Percentiles rank a stretch among this genome's conserved stretches.
Evolutionary conservation across 768 basidiomycete species (phyloP).

Genomic region (Hypholoma sublateritium): DNA sequence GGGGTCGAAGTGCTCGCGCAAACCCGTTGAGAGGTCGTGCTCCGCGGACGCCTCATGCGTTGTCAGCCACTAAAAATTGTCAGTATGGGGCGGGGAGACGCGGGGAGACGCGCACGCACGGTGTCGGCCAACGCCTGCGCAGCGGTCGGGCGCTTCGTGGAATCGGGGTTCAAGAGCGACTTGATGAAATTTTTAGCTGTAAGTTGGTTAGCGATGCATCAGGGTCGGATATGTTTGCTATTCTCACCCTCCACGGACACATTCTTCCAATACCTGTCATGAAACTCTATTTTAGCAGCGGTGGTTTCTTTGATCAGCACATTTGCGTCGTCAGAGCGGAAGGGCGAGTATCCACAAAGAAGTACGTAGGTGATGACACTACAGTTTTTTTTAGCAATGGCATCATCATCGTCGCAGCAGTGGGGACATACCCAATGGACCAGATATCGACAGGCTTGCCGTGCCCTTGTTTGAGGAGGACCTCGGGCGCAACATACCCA

Average conservation of each 20-base stretch:
- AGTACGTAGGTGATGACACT: constrained; percentile 96
- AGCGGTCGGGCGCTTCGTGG: constrained; percentile 70
- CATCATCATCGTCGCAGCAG: neutral
- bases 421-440: constrained; percentile 74
- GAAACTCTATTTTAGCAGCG: constrained; percentile 84
- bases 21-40: constrained; percentile 68
- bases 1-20: constrained; percentile 84
- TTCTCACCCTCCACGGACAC: constrained; percentile 69
- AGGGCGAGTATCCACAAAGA: constrained; percentile 93
- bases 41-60: constrained; percentile 63
- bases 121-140: constrained; percentile 65
- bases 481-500: constrained; percentile 92
- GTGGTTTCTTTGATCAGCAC: constrained; percentile 84
- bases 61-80: constrained; percentile 66
- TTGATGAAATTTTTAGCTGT: constrained; percentile 85
- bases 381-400: neutral
- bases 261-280: constrained; percentile 93
- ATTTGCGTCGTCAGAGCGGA: constrained; percentile 78
- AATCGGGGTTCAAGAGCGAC: constrained; percentile 68
- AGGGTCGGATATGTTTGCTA: neutral
- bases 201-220: neutral
- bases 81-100: neutral
- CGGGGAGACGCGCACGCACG: constrained; percentile 37
- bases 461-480: constrained; percentile 78
- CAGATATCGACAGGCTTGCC: constrained; percentile 93